Evolutionary conservation across 2,329 filamentous ascomycete genomes (phyloP).

Genomic region (Aspergillus sp.): DNA sequence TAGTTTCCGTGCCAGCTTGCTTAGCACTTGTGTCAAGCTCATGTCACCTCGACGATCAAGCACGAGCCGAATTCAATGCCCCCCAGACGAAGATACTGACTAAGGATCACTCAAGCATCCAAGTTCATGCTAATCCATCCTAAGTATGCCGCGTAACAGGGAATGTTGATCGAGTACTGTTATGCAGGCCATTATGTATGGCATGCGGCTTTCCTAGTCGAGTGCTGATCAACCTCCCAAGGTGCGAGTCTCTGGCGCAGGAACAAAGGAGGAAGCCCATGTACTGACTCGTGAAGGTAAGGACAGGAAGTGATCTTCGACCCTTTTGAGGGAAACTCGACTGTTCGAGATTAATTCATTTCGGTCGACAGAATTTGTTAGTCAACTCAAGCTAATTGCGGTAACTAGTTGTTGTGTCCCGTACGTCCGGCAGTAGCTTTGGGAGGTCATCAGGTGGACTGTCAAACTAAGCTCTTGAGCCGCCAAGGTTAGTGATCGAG

Average conservation of each 20-base stretch:
- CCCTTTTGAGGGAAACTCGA: too few relatives aligned
- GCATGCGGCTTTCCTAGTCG: slow-evolving; percentile 3
- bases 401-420: too few relatives aligned
- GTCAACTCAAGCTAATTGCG: too few relatives aligned
- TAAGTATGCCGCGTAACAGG: neutral
- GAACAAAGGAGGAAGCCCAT: neutral
- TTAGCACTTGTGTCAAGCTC: neutral
- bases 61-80: neutral
- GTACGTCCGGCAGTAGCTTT: neutral
- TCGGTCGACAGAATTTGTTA: neutral
- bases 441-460: neutral
- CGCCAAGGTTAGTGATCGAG: neutral
- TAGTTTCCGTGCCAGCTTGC: neutral
- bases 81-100: neutral
- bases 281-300: neutral
- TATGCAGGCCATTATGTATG: neutral
- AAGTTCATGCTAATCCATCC: neutral
- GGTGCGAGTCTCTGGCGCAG: neutral
- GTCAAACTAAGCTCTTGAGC: neutral
- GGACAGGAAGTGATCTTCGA: neutral
- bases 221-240: neutral
- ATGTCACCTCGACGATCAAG: neutral
- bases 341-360: neutral
- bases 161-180: neutral
- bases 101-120: neutral